These are phyloP conservation scores for Pseudopediastrum boryanum DNA, from an alignment of 139 green algal genomes.

Conservation along the genomic window DNA sequence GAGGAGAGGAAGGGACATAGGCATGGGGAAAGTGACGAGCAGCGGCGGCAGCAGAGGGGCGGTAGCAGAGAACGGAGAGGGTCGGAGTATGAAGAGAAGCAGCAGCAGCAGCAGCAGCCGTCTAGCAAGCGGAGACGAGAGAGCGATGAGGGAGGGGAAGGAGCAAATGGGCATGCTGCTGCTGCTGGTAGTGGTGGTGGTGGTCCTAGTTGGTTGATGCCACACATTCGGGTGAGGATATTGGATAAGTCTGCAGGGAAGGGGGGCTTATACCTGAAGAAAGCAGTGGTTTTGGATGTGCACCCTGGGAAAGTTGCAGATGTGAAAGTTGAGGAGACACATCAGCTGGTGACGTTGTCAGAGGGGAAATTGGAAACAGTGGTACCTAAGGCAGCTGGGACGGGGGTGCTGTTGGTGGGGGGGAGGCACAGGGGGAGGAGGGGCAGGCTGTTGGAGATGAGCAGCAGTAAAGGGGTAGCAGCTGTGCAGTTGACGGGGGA, in stretches of 20 bases:
- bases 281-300: constrained; percentile 76
- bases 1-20: constrained; percentile 11
- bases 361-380: constrained; percentile 80
- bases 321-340: constrained; percentile 64
- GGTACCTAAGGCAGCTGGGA: constrained; percentile 68
- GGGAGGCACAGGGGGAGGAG: constrained; percentile 59
- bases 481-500: constrained; percentile 76
- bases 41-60: not conserved
- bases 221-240: constrained; percentile 70
- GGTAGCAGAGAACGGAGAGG: constrained; percentile 6
- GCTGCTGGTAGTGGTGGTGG: not conserved
- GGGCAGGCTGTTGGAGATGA: constrained; percentile 59
- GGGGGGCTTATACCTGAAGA: constrained; percentile 80
- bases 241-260: constrained; percentile 69
- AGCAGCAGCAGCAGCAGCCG: constrained; percentile 18
- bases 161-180: not conserved
- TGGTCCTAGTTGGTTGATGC: constrained; percentile 55
- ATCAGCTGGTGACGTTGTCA: constrained; percentile 49
- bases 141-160: too few relatives aligned
- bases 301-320: constrained; percentile 60
- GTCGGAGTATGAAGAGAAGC: not conserved
- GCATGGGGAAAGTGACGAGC: constrained; percentile 10
- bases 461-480: constrained; percentile 47
- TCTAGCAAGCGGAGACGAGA: too few relatives aligned
- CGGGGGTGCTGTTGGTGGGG: constrained; percentile 65